Evolutionary conservation across 2,329 filamentous ascomycete genomes (phyloP), one percentile per base, ranked within the genome.

Genomic region (Westerdykella aurantiaca): DNA sequence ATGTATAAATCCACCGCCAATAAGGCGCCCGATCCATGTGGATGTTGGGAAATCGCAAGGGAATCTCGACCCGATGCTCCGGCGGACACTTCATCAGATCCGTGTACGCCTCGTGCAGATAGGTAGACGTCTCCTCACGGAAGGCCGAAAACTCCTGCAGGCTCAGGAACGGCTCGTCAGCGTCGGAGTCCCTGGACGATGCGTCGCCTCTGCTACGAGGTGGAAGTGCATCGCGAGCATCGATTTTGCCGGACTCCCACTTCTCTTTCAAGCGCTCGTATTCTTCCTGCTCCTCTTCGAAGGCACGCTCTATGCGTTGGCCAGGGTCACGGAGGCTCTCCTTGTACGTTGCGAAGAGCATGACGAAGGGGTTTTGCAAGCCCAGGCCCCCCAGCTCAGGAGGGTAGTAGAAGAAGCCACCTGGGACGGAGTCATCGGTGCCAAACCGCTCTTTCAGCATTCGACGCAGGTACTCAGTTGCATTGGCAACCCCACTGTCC

Each of bases 391-490:
- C 74, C 2, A 75, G 58, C 35, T 69, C 57, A 29, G 69, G 65
- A 0, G 73, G 73, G 21, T 75, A 60, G 51, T 71, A 72, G 50
- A 77, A 67, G 54, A 75, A 75, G 3, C 57, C 69, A 42, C 75
- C 72, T 1, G 72, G 70, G 10, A 75, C 47, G 12, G 45, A 51
- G 31, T 68, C 58, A 4, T 58, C 42, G 2, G 67, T 58, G 1
- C 54, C 59, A 42, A 72, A 71, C 4, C 69, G 67, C 25, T 52
- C 41, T 9, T 70, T 67, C 6, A 77, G 69, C 49, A 52, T 42
- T 17, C 25, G 22, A 17, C 57, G 56, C 1, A 84, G 69, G 49
- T 80, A 74, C n/a, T 75, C 72, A 0, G 74, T 74, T 2, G 82
- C 75, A 23, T 73, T 76, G 3, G 38, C 43, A 6, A 43, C 33